phyloP scores from a whole-genome alignment of 1,139 yeast genomes.

The Geotrichum bryndzae region DNA sequence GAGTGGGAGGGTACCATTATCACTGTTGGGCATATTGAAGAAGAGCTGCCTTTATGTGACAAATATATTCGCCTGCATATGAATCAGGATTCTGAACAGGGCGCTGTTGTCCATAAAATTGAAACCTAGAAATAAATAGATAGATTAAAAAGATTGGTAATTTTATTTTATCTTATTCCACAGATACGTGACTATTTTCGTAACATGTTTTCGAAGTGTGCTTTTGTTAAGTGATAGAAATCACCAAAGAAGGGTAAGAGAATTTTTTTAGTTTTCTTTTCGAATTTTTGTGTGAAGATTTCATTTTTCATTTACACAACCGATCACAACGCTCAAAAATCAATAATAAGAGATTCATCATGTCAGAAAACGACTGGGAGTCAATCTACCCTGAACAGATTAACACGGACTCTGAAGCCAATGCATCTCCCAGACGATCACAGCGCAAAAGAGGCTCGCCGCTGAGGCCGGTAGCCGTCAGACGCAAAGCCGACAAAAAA shows the following conservation, averaged over 20 bases:
- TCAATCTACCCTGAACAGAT: not conserved
- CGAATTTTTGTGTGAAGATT: not conserved
- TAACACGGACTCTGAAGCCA: not conserved
- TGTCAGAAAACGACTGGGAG: constrained; percentile 12
- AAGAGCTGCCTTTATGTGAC: constrained; percentile 56
- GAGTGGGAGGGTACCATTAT: constrained; percentile 64
- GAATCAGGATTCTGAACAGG: constrained; percentile 15
- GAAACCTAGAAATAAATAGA: not conserved
- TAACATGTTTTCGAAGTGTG: not conserved
- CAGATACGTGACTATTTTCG: not conserved
- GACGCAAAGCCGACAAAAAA: constrained; percentile 17
- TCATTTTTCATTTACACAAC: not conserved
- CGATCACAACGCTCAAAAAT: not conserved
- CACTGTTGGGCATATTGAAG: constrained; percentile 68
- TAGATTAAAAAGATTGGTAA: not conserved
- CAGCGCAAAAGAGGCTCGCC: not conserved
- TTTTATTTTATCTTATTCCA: not conserved
- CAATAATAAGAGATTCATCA: constrained; percentile 15
- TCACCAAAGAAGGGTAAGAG: not conserved
- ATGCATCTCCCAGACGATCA: not conserved
- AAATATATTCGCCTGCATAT: constrained; percentile 40
- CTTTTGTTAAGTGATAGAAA: not conserved
- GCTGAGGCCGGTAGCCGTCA: constrained; percentile 18
- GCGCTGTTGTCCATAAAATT: not conserved
- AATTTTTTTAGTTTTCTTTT: not conserved